Evolutionary conservation across 2,329 filamentous ascomycete genomes (phyloP), one percentile per base, ranked within the genome.

Genomic region (Colletotrichum graminicola): DNA sequence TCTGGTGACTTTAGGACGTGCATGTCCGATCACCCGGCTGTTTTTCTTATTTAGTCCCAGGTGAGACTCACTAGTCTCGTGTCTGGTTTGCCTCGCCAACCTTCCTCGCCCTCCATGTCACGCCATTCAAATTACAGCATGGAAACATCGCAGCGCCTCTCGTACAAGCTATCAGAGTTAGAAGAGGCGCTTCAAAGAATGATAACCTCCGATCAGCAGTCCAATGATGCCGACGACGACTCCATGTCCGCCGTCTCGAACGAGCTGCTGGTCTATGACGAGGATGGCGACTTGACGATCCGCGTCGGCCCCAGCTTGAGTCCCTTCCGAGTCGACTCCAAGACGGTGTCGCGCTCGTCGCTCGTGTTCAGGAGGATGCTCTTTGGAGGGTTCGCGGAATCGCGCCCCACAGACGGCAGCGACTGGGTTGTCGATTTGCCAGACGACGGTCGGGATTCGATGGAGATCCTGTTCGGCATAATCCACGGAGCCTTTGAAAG

Each of bases 351-450:
- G 1, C 73, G 78, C 1, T 73, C 74, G 6, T 79, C 77, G 2
- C 73, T 75, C 0, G 76, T 79, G 5, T 77, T 79, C 64, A 77
- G 76, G 26, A 63, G 66, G 1, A 78, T 79, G 78, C 73, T 79
- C 0, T 76, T 73, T 52, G 76, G 76, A 8, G 61, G 71, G 5
- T 78, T 79, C 36, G 55, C 63, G 12, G 76, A 79, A 57, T 73
- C 75, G 43, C 74, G 68, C 34, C 67, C 65, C 2, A 21, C 39
- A 1, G 57, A 57, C 7, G 71, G 49, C 1, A 26, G 6, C 14
- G 39, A 62, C 16, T 67, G 65, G 59, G 11, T 29, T 11, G 21
- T 68, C 2, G 21, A 51, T 2, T 41, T 68, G 2, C 61, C 60
- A 4, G 66, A n/a, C 6, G 60, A 68, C 2, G n/a, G 3, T 3